Evolutionary conservation across 768 basidiomycete species (phyloP), one percentile per base, ranked within the genome.

Genomic region (Inosperma sp.): DNA sequence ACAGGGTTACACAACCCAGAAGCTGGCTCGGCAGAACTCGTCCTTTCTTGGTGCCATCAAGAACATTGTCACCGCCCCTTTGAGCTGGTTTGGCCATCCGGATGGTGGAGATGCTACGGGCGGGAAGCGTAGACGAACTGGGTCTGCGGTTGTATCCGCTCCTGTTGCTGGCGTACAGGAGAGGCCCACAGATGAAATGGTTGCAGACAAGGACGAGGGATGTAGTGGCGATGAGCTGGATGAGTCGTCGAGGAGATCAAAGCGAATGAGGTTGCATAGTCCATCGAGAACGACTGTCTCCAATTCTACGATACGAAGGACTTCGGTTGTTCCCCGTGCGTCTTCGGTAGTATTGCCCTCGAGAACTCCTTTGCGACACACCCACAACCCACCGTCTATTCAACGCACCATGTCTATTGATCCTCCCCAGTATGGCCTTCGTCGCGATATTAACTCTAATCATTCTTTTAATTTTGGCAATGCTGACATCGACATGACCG

Each of bases 381-480:
- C 39, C 33, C 63, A 71, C 54, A 73, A 71, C 35, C 65, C 65
- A 26, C 65, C 67, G 27, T 56, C 65, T 16, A 58, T 70, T 35
- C 66, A 71, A 40, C 81, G 85, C 43, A 87, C 84, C 23, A 84
- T 85, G 81, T 86, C 85, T 37, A 80, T 85, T 62, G 86, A 88
- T 65, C 85, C 84, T 4, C 78, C 81, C 5, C 56, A 62, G 35
- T 64, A 58, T 14, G 59, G 68, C 29, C 62, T 73, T 10, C 68
- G 75, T 52, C 71, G 66, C 62, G 71, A 66, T 62, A 70, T 40
- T 57, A 72, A 48, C 55, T 69, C 59, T 61, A 62, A 68, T 65
- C 62, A 69, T 22, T 73, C 51, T 34, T 74, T 81, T 61, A 76
- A 78, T 71, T 65, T 62, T 49, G 57, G 62, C n/a, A n/a, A n/a